phyloP scores from a whole-genome alignment of 1,284 basidiomycete genomes.

The Peniophora sp. region DNA sequence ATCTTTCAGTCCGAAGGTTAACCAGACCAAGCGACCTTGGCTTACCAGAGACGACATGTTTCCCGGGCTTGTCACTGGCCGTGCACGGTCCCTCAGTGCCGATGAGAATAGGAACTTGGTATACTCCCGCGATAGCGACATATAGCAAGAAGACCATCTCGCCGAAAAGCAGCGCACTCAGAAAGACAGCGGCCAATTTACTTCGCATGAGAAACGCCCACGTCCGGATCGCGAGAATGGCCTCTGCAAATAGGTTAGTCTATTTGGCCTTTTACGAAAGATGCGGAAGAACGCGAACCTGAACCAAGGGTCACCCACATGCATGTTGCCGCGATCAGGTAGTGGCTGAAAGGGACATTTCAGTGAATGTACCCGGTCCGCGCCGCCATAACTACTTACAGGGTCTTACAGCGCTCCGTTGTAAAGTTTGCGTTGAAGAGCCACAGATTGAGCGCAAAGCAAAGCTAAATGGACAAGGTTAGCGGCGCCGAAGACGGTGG shows the following conservation, averaged over 20 bases:
- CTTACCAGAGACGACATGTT: slow-evolving; percentile 5
- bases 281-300: not conserved
- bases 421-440: slow-evolving; percentile 9
- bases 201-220: slow-evolving; percentile 8
- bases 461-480: not conserved
- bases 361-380: not conserved
- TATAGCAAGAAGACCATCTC: slow-evolving; percentile 8
- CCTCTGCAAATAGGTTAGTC: slow-evolving; percentile 1
- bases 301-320: slow-evolving; percentile 9
- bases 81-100: slow-evolving; percentile 7
- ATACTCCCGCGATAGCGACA: slow-evolving; percentile 6
- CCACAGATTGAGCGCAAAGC: slow-evolving; percentile 9
- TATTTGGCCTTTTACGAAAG: not conserved
- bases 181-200: not conserved
- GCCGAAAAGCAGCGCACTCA: slow-evolving; percentile 4
- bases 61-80: slow-evolving; percentile 6
- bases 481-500: too few species aligned
- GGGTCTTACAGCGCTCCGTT: slow-evolving; percentile 4
- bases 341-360: slow-evolving; percentile 4
- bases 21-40: too few species aligned
- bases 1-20: too few species aligned
- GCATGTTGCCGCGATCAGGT: slow-evolving; percentile 6
- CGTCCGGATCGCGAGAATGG: slow-evolving; percentile 9
- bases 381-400: slow-evolving; percentile 3
- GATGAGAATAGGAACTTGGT: slow-evolving; percentile 3